phyloP scores from a whole-genome alignment of 345 rosid genomes.

The Cochlearia excelsa region DNA sequence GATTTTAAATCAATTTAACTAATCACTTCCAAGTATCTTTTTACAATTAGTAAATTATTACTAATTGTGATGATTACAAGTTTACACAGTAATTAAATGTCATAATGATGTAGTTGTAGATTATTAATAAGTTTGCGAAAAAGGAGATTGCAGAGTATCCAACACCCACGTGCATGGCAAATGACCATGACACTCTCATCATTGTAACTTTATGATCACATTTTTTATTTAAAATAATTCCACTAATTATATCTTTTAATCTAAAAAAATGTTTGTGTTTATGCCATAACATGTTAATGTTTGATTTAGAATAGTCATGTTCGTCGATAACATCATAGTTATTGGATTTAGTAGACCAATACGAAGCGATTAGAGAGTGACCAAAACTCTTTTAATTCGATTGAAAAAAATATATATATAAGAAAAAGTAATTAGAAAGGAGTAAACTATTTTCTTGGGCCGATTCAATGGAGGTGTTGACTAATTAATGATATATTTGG shows the following conservation, averaged over 20 bases:
- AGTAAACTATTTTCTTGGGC: background rate
- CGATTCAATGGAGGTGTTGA: slow-evolving; percentile 29
- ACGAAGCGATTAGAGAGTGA: too few relatives aligned
- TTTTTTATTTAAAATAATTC: slow-evolving; percentile 14
- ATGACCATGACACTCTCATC: slow-evolving; percentile 38
- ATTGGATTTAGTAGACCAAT: too few relatives aligned
- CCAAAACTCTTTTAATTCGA: too few relatives aligned
- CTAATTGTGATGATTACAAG: too few relatives aligned
- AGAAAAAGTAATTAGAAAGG: background rate
- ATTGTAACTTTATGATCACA: slow-evolving; percentile 29
- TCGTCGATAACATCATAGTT: too few relatives aligned
- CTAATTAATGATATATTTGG: slow-evolving; percentile 13
- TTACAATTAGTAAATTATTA: too few relatives aligned
- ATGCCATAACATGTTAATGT: background rate
- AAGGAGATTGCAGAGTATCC: slow-evolving; percentile 34
- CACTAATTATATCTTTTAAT: background rate
- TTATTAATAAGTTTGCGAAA: slow-evolving; percentile 26
- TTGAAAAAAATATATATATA: too few relatives aligned
- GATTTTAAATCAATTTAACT: too few relatives aligned
- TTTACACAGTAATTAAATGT: background rate
- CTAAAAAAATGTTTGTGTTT: background rate
- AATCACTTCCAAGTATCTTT: too few relatives aligned
- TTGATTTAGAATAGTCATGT: too few relatives aligned
- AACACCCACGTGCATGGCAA: slow-evolving; percentile 38
- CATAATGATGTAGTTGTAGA: slow-evolving; percentile 27